Evolutionary conservation across 352 stramenopile species (phyloP).

Genomic region (Salisapilia sapeloensis): DNA sequence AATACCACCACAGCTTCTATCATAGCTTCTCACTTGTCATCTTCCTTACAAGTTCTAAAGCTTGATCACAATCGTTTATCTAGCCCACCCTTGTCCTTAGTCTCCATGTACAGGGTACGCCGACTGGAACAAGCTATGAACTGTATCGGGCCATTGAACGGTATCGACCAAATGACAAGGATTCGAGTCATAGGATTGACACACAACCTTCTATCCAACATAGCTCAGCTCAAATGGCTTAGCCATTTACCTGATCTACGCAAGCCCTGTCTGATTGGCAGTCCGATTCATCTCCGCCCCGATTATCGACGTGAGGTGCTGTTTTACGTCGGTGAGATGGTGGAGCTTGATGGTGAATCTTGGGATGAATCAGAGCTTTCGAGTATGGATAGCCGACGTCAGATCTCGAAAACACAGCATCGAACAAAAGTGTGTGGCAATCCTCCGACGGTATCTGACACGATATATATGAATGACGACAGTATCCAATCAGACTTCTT

Average conservation of each 20-base stretch:
- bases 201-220: slow-evolving; percentile 34
- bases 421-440: too few species aligned
- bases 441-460: too few species aligned
- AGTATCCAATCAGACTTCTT: too few species aligned
- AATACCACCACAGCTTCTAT: slow-evolving; percentile 43
- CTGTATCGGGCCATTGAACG: slow-evolving; percentile 26
- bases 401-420: too few species aligned
- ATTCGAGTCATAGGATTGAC: slow-evolving; percentile 53
- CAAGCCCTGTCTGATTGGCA: slow-evolving; percentile 43
- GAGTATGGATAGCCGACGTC: slow-evolving; percentile 54
- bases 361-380: slow-evolving; percentile 46
- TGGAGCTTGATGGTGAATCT: slow-evolving; percentile 41
- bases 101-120: too few species aligned
- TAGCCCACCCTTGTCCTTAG: too few species aligned
- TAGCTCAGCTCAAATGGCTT: slow-evolving; percentile 38
- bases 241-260: slow-evolving; percentile 14
- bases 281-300: slow-evolving; percentile 42
- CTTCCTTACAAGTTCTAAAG: too few species aligned
- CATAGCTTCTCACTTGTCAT: too few species aligned
- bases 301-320: slow-evolving; percentile 70
- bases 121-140: slow-evolving; percentile 54
- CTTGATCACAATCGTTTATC: too few species aligned
- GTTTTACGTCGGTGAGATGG: slow-evolving; percentile 47
- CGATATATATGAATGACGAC: too few species aligned
- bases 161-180: slow-evolving; percentile 19